Evolutionary conservation across 305 asterid genomes (phyloP).

Genomic region (Fraxinus greggii): DNA sequence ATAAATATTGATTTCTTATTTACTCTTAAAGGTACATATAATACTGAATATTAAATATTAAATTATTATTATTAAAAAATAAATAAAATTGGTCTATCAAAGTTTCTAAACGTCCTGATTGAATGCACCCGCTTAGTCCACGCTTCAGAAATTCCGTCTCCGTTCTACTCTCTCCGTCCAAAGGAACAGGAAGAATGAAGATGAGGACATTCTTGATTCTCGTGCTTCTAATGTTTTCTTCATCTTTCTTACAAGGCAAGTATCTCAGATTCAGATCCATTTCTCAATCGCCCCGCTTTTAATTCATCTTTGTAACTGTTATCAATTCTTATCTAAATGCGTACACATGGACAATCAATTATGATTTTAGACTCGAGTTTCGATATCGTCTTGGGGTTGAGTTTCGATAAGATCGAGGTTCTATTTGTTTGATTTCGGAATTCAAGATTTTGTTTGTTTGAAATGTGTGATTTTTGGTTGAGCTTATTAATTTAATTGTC

Average conservation of each 20-base stretch:
- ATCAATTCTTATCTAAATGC: conserved; percentile 18
- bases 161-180: background rate
- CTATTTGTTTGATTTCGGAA: background rate
- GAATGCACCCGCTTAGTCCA: background rate
- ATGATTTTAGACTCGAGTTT: conserved; percentile 11
- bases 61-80: no score
- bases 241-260: conserved; percentile 67
- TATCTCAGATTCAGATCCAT: conserved; percentile 39
- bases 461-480: background rate
- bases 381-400: background rate
- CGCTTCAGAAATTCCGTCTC: background rate
- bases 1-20: no score
- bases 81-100: no score
- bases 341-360: conserved; percentile 24
- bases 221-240: conserved; percentile 60
- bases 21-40: no score
- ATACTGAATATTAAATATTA: no score
- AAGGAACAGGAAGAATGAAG: conserved; percentile 38
- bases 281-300: background rate
- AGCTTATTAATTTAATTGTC: background rate
- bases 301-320: background rate
- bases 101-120: no score
- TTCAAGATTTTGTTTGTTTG: background rate
- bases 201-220: conserved; percentile 63
- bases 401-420: conserved; percentile 25